phyloP scores from a whole-genome alignment of 192 early-diverging fungal species.

The Paraglomus brasilianum region DNA sequence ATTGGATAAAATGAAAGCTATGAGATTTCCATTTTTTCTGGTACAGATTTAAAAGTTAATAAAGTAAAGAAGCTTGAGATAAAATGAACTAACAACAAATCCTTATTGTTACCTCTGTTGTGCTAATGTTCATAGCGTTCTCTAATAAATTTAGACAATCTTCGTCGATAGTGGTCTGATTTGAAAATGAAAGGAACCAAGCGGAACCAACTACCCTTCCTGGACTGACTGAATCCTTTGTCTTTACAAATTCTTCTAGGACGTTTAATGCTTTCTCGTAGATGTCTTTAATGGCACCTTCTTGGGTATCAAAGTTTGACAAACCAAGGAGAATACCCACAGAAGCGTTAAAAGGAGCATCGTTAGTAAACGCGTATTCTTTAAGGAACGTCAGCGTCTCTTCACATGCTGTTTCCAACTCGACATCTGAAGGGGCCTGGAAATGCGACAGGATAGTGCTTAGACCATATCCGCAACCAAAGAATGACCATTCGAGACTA shows the following conservation, averaged over 20 bases:
- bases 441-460: slow-evolving; percentile 40
- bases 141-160: slow-evolving; percentile 32
- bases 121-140: slow-evolving; percentile 18
- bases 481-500: slow-evolving; percentile 38
- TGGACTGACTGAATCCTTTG: background rate
- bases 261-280: slow-evolving; percentile 16
- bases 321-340: slow-evolving; percentile 41
- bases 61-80: background rate
- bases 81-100: background rate
- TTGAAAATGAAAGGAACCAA: slow-evolving; percentile 24
- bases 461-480: slow-evolving; percentile 42
- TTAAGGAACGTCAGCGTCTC: slow-evolving; percentile 34
- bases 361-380: slow-evolving; percentile 28
- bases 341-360: slow-evolving; percentile 24
- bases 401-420: slow-evolving; percentile 33
- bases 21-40: slow-evolving; percentile 28
- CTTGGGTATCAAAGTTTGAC: slow-evolving; percentile 30
- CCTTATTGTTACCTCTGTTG: slow-evolving; percentile 25
- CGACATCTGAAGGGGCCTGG: slow-evolving; percentile 31
- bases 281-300: background rate
- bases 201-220: slow-evolving; percentile 12
- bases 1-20: slow-evolving; percentile 34
- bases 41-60: background rate
- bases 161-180: background rate
- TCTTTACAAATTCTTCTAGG: slow-evolving; percentile 23